These are phyloP conservation scores for Seiridium cupressi DNA, from an alignment of 2,329 filamentous ascomycete genomes.

Conservation along the genomic window DNA sequence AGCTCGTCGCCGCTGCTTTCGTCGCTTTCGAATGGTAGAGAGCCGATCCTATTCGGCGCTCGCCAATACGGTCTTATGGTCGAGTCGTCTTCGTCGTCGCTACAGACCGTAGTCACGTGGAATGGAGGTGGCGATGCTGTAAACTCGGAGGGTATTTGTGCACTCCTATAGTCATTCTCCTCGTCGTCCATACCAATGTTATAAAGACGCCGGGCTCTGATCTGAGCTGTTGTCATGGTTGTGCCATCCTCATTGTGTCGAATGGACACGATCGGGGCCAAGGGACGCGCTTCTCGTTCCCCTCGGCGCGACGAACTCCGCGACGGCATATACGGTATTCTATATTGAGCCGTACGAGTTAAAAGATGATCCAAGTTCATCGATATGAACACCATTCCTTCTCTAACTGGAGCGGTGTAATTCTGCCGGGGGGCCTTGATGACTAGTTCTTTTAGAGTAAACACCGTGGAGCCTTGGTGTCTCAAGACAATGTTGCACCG, in stretches of 20 bases:
- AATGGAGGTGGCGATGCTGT: constrained; percentile 46
- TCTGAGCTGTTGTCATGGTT: constrained; percentile 41
- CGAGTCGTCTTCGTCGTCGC: constrained; percentile 54
- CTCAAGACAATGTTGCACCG: constrained; percentile 83
- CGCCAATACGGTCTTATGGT: constrained; percentile 30
- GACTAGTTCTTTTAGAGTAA: constrained; percentile 79
- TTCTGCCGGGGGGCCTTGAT: constrained; percentile 81
- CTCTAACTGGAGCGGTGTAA: constrained; percentile 86
- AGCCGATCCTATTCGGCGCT: constrained; percentile 51
- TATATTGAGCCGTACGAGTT: constrained; percentile 69
- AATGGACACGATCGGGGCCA: constrained; percentile 46
- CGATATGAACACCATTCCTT: constrained; percentile 88
- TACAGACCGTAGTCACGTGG: constrained; percentile 57
- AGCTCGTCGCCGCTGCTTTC: constrained; percentile 35
- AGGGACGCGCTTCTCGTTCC: constrained; percentile 25
- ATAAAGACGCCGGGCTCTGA: constrained; percentile 44
- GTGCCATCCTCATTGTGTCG: constrained; percentile 52
- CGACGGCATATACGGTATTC: constrained; percentile 60
- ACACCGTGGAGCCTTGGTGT: constrained; percentile 77
- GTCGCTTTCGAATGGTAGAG: constrained; percentile 53
- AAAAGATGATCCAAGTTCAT: constrained; percentile 81
- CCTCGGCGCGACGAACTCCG: constrained; percentile 17
- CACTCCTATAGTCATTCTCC: constrained; percentile 42
- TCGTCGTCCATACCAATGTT: constrained; percentile 35
- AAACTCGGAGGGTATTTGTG: constrained; percentile 59